Evolutionary conservation across 2,329 filamentous ascomycete species (phyloP), one percentile per base, ranked within the genome.

Genomic region (Gnomoniopsis smithogilvyi): DNA sequence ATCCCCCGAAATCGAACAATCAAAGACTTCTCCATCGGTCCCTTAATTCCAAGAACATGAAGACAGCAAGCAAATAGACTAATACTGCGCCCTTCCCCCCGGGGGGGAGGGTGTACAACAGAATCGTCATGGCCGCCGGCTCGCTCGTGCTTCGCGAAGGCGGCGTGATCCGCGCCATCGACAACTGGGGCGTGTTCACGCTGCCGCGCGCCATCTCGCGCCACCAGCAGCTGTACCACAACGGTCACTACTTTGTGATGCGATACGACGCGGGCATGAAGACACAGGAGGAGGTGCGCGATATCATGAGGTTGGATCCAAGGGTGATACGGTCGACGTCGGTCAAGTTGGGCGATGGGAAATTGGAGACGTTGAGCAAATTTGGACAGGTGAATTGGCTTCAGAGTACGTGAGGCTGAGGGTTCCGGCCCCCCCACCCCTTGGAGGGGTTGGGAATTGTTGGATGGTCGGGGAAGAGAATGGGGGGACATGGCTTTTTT

Each of bases 201-300:
- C 88, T 99, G 19, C 94, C 95, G 51, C 89, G 87, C 66, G 86
- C 91, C 63, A 82, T 88, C 60, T 88, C 87, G 63, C 88, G 89
- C 71, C 88, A 96, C 75, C 92, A 97, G 77, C 86, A 89, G 67
- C 87, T 86, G 65, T 89, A 98, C 82, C 85, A 85, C 64, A 84
- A 87, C 66, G 95, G 95, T 57, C 93, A 98, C 79, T 96, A 99
- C 82, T 99, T 99, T 75, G 90, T 96, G 70, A 91, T 99, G 90
- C 91, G 95, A 67, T 99, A 96, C 80, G 95, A 99, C 74, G 79
- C 89, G 58, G 89, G 87, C 61, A 78, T 87, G 8, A 74, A 79
- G 53, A 88, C 90, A 8, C 94, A 98, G 75, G 78, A 90, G 65
- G 80, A 86, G 47, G 83, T 99, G 45, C 83, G 88, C 62, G 82